Evolutionary conservation across 2,329 filamentous ascomycete species (phyloP), one percentile per base, ranked within the genome.

Genomic region (Laburnicola sp.): DNA sequence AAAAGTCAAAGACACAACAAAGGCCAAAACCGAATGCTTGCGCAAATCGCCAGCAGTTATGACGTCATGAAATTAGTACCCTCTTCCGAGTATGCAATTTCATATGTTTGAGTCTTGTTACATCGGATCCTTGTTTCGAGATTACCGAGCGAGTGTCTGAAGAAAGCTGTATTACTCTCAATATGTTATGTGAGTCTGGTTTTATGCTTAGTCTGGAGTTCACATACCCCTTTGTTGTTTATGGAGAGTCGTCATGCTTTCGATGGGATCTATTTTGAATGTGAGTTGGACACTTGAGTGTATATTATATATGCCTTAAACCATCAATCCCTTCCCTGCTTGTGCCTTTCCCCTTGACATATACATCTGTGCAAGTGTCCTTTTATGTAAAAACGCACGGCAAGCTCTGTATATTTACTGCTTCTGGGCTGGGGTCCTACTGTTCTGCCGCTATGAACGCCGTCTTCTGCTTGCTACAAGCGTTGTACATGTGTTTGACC

Each of bases 41-140:
- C 41, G 26, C 31, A 27, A 35, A 37, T 30, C 16, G 48, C 36
- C 34, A 47, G 39, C 46, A 34, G 30, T 55, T 28, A 52, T 48
- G 44, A 56, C 38, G 50, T 56, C 23, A 54, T 44, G 53, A 58
- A 16, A 16, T 3, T 21, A 45, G 49, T 51, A 52, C 40, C 44
- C 46, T 49, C 45, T 50, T 39, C 26, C 32, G 9, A 9, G 27
- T 16, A 28, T 28, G 39, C n/a, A n/a, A 45, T 31, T 50, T 48
- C 32, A 35, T 49, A 26, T 47, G 4, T 50, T 45, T 16, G n/a
- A 44, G 39, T 10, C 32, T 9, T 30, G 34, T 31, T 7, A 43
- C 22, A 11, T 49, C 7, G 5, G 9, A 16, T 28, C n/a, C n/a
- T n/a, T n/a, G 11, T 21, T 32, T 30, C 26, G 25, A 37, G 43